Conservation (phyloP, 768 basidiomycete genomes). For the Hydnum rufescens region DNA sequence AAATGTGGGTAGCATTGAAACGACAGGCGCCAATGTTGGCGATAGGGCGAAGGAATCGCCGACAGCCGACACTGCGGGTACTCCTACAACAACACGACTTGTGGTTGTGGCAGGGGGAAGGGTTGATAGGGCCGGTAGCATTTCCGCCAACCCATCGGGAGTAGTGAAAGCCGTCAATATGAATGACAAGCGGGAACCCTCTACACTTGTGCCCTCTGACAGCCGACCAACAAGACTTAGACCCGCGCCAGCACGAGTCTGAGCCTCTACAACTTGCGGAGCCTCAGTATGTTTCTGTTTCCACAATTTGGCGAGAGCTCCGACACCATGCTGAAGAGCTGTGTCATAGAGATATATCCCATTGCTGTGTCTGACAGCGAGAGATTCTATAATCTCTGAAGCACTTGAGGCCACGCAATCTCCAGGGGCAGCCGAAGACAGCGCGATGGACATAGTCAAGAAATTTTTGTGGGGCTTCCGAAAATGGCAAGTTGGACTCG, state of each 20-base stretch:
- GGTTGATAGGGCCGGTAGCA: slow-evolving; percentile 60
- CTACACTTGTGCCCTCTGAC: slow-evolving; percentile 48
- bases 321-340: slow-evolving; percentile 70
- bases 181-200: slow-evolving; percentile 35
- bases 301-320: slow-evolving; percentile 50
- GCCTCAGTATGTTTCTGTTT: slow-evolving; percentile 21
- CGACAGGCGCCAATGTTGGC: slow-evolving; percentile 54
- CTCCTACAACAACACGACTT: slow-evolving; percentile 63
- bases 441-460: neutral
- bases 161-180: slow-evolving; percentile 61
- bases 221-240: slow-evolving; percentile 58
- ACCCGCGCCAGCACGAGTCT: slow-evolving; percentile 74
- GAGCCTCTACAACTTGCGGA: slow-evolving; percentile 38
- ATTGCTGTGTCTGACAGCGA: slow-evolving; percentile 43
- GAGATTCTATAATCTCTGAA: slow-evolving; percentile 34
- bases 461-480: neutral
- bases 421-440: neutral
- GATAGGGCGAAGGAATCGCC: slow-evolving; percentile 50
- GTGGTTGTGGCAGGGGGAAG: slow-evolving; percentile 41
- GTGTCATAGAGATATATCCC: slow-evolving; percentile 66
- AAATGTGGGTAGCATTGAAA: slow-evolving; percentile 33
- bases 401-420: slow-evolving; percentile 2
- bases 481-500: too few relatives aligned
- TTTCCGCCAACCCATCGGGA: slow-evolving; percentile 60
- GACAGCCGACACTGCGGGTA: slow-evolving; percentile 50